phyloP scores from a whole-genome alignment of 164 flowering plant species.

The Vitis rupestris region DNA sequence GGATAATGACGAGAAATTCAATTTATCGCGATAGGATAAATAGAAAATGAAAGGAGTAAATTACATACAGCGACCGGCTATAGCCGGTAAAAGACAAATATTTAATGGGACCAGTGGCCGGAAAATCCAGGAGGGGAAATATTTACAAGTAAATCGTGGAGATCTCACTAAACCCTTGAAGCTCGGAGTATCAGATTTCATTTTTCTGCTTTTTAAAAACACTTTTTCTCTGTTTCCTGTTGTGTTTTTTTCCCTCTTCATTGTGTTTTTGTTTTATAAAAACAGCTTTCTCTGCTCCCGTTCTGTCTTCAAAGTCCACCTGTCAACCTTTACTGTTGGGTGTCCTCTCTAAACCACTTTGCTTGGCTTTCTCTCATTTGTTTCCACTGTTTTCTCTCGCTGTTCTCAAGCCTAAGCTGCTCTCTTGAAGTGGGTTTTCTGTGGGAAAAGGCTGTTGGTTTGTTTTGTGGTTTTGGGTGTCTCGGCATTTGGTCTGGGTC shows the following conservation, averaged over 20 bases:
- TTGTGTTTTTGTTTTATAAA: too few relatives aligned
- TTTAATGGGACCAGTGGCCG: conserved; percentile 3
- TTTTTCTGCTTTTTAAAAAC: not conserved
- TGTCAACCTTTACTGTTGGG: too few relatives aligned
- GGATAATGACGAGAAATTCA: not conserved
- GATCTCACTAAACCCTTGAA: conserved; percentile 17
- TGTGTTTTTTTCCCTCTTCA: too few relatives aligned
- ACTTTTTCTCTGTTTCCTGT: not conserved
- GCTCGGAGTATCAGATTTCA: conserved; percentile 8
- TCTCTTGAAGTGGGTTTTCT: too few relatives aligned
- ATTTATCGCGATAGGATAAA: not conserved
- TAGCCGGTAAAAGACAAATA: conserved; percentile 10
- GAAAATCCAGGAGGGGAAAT: not conserved
- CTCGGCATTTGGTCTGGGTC: not conserved
- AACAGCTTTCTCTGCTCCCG: too few relatives aligned
- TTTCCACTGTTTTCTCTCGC: too few relatives aligned
- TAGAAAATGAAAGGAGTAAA: not conserved
- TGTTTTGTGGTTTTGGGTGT: not conserved
- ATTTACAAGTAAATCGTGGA: conserved; percentile 13
- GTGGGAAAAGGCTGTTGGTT: not conserved
- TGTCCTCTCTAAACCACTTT: conserved; percentile 7
- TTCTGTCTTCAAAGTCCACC: too few relatives aligned
- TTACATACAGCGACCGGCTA: conserved; percentile 6
- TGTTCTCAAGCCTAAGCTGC: too few relatives aligned
- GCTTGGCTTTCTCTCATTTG: not conserved